Evolutionary conservation across 345 rosid species (phyloP), one percentile per base, ranked within the genome.

Genomic region (Syzygium aromaticum): DNA sequence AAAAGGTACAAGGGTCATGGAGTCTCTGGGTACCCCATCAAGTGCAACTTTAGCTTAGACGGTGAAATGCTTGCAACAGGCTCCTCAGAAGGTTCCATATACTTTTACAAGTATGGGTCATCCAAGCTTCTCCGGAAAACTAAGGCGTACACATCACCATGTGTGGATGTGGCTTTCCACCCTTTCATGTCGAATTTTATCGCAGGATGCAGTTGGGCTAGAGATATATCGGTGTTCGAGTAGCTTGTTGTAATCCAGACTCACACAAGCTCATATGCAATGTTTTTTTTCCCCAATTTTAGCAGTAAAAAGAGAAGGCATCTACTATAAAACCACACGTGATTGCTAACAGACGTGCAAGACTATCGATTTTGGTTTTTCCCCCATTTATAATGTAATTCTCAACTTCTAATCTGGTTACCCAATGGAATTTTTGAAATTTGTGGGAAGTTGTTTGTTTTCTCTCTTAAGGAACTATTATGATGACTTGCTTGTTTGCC

Each of bases 141-240:
- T 80, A 93, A 93, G 88, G 98, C 94, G 54, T 94, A 92, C 84
- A 92, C 92, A 85, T 94, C 93, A 8, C 93, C 98, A 8, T 95
- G 99, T 87, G 53, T 93, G 84, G 97, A 94, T 53, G 93, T 95
- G 52, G 90, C 89, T 30, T 94, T 90, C 92, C 99, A 97, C 63
- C 98, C 98, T 1, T 85, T 91, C 53, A 86, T 94, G 87, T 89
- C 95, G 21, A 92, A 94, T 53, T 95, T 95, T 43, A 77, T 95
- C 43, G 99, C 96, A 6, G 90, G 94, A 5, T 94, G 98, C 91
- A 90, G 98, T 87, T 96, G 99, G 99, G 88, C 87, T 85, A 99
- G 99, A 85, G 92, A 94, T 89, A 90, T 93, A 86, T 90, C 93
- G 7, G 90, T 94, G 67, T 92, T 91, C 46, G 92, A 91, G 86